A percentile compares a stretch with the other conserved stretches of the same genome.
phyloP scores from a whole-genome alignment of 2,329 filamentous ascomycete species.

The Cercospora zeina region DNA sequence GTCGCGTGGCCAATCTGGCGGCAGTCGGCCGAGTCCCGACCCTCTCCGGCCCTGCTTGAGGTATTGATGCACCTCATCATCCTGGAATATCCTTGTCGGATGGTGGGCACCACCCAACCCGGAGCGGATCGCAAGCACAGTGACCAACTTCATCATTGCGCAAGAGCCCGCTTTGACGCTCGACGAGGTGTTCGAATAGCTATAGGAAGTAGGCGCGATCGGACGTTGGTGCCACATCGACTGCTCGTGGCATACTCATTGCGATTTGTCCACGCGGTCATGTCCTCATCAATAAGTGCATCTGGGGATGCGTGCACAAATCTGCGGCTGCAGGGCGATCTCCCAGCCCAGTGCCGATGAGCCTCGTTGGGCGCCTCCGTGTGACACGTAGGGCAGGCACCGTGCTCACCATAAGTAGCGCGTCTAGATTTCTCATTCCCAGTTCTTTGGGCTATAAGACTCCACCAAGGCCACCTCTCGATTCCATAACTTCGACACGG shows the following conservation, averaged over 20 bases:
- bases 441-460: background rate
- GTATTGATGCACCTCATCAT: conserved; percentile 6
- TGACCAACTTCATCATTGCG: conserved; percentile 6
- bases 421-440: conserved; percentile 7
- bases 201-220: background rate
- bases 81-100: conserved; percentile 12
- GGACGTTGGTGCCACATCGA: background rate
- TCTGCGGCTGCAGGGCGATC: conserved; percentile 4
- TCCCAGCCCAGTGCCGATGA: conserved; percentile 12
- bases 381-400: conserved; percentile 10
- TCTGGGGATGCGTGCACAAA: conserved; percentile 3
- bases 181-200: background rate
- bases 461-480: background rate
- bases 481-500: background rate
- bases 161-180: background rate
- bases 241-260: background rate
- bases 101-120: conserved; percentile 3
- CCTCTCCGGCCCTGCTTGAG: conserved; percentile 11
- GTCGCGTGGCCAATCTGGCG: conserved; percentile 9
- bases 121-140: background rate
- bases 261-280: background rate
- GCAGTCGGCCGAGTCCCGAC: background rate
- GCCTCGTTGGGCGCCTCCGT: conserved; percentile 2
- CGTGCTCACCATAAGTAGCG: conserved; percentile 1
- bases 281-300: background rate